A percentile compares a stretch with the other conserved stretches of the same genome.
Evolutionary conservation across 495 filamentous ascomycete genomes (phyloP).

Genomic region (Penicillium bovifimosum): DNA sequence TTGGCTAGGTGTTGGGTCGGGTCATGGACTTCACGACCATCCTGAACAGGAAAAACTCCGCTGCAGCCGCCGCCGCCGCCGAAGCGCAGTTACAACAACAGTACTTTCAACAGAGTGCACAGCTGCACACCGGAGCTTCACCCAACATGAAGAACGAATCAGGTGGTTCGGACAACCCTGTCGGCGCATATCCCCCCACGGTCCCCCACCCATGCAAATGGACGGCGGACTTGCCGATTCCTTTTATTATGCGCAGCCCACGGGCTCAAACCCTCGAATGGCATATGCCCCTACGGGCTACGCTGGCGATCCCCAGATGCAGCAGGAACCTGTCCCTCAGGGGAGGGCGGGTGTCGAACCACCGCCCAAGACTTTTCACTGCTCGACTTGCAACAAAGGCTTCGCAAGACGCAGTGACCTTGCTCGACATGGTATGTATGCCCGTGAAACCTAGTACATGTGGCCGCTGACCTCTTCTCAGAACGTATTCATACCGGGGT

Average conservation of each 20-base stretch:
- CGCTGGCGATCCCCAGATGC: constrained; percentile 29
- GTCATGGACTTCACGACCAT: constrained; percentile 70
- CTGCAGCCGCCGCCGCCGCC: constrained; percentile 41
- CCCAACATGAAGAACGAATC: constrained; percentile 62
- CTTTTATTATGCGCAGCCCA: constrained; percentile 26
- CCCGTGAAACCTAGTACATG: neutral
- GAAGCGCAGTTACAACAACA: constrained; percentile 50
- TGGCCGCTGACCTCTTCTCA: constrained; percentile 37
- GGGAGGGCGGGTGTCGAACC: constrained; percentile 45
- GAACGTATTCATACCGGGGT: constrained; percentile 94
- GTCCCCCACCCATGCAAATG: constrained; percentile 42
- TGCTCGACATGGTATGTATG: constrained; percentile 78
- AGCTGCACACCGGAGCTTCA: constrained; percentile 36
- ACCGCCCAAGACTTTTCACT: constrained; percentile 81
- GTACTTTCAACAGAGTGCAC: constrained; percentile 46
- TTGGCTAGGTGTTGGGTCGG: constrained; percentile 35
- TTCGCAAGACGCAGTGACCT: constrained; percentile 94
- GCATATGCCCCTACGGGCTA: constrained; percentile 42
- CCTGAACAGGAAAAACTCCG: constrained; percentile 58
- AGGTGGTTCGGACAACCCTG: constrained; percentile 60
- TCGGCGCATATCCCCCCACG: constrained; percentile 50
- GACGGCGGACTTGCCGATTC: constrained; percentile 25
- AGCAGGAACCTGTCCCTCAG: constrained; percentile 30
- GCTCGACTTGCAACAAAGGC: constrained; percentile 81
- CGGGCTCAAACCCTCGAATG: constrained; percentile 51